These are phyloP conservation scores for Talaromyces stipitatus DNA, from an alignment of 495 filamentous ascomycete species.

Conservation along the genomic window DNA sequence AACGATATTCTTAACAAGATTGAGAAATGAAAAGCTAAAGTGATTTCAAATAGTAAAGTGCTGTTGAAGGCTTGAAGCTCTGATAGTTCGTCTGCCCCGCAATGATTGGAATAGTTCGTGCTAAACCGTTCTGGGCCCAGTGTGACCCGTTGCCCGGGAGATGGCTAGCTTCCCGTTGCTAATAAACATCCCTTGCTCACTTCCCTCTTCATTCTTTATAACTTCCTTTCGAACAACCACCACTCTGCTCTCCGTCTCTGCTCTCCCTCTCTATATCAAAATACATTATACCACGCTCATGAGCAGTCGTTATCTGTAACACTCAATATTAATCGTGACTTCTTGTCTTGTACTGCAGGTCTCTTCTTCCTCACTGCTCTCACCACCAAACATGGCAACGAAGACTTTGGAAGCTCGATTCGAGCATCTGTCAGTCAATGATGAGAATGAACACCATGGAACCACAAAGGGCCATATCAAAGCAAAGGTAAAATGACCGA, in stretches of 20 bases:
- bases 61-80: neutral
- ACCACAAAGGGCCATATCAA: conserved; percentile 49
- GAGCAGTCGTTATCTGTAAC: neutral
- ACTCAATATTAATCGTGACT: neutral
- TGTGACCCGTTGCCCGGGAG: conserved; percentile 28
- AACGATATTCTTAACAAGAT: neutral
- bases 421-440: conserved; percentile 73
- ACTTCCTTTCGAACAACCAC: neutral
- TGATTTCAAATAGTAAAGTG: neutral
- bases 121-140: conserved; percentile 8
- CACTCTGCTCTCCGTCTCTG: neutral
- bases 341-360: conserved; percentile 1
- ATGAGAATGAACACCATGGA: conserved; percentile 60
- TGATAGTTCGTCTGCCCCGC: conserved; percentile 1
- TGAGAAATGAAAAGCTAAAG: neutral
- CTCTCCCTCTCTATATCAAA: neutral
- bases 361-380: conserved; percentile 7
- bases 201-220: neutral
- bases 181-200: neutral
- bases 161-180: conserved; percentile 11
- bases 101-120: conserved; percentile 5
- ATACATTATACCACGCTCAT: too few species aligned
- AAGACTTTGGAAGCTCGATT: conserved; percentile 69
- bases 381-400: conserved; percentile 44
- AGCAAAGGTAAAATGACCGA: conserved; percentile 53